Base-by-base conservation (phyloP, 2,329 filamentous ascomycete genomes). In the Cladosporium sp. region DNA sequence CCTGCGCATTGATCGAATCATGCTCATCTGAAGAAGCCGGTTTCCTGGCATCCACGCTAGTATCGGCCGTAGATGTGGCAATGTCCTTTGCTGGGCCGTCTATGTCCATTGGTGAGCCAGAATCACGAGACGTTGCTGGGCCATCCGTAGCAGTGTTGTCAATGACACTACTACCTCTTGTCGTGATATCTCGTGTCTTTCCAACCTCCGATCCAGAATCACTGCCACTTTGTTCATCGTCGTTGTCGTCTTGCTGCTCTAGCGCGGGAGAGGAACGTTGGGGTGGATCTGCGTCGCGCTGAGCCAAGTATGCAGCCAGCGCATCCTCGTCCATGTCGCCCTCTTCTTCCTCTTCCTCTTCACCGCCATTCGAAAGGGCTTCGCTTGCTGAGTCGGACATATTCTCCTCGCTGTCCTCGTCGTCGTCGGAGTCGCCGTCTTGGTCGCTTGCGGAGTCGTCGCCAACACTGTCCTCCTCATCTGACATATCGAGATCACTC, bases 381-480 rank as follows among this genome's bases (percentile, higher is more conserved):
- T 76, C 85, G 24, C 88, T 87, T 2, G 85, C 87, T 32, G 88
- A 88, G 84, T 89, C 88, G 67, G 87, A 85, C 74, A 85, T 85
- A 68, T 86, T 84, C 62, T 84, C 82, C 10, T 79, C 76, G 11
- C 79, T 79, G 3, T 77, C 73, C 7, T 77, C 79, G 6, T 32
- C 32, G 32, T 80, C 80, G 44, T 68, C 76, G 54, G 75, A 74
- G 49, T 76, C 77, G 60, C 81, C 79, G 34, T 84, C 82, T 54
- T 82, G 78, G 38, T 80, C 79, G 10, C 63, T 65, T 14, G 51
- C 28, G 5, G 51, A 55, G 21, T 52, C 64, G 26, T 73, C 72
- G 12, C 26, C 61, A 47, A 34, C 21, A 38, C 66, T 65, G 51
- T 78, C 74, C 1, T 71, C 68, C 52, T 75, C 76, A 59, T 64